A percentile compares a stretch with the other conserved stretches of the same genome.
phyloP scores from a whole-genome alignment of 2,329 filamentous ascomycete species.

The Talaromyces piceae region DNA sequence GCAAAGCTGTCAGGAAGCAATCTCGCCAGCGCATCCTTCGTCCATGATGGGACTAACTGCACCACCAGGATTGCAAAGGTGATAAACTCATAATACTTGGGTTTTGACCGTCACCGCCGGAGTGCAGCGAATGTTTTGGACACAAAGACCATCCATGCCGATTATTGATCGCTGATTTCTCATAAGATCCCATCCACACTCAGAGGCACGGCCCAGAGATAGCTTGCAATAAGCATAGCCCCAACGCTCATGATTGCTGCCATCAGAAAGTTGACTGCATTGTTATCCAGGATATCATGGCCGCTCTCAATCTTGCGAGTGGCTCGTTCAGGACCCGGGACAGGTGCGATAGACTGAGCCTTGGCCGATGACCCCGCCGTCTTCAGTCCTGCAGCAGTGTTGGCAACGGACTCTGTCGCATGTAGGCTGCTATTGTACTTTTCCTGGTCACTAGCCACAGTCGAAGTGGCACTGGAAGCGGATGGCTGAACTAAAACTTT shows the following conservation, averaged over 20 bases:
- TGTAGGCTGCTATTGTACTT: constrained; percentile 20
- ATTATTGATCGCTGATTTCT: background rate
- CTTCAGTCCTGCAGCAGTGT: constrained; percentile 18
- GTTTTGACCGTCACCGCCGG: background rate
- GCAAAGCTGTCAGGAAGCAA: background rate
- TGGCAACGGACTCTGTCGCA: constrained; percentile 21
- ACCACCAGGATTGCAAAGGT: too few species aligned
- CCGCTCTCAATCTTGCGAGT: constrained; percentile 61
- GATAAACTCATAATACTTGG: too few species aligned
- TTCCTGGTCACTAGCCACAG: constrained; percentile 12
- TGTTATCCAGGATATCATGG: constrained; percentile 78
- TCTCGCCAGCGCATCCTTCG: too few species aligned
- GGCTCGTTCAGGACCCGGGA: constrained; percentile 36
- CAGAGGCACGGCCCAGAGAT: constrained; percentile 23
- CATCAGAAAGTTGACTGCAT: constrained; percentile 92
- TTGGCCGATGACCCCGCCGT: constrained; percentile 13
- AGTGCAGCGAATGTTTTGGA: background rate
- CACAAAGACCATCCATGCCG: background rate
- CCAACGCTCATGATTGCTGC: constrained; percentile 71
- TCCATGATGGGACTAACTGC: too few species aligned
- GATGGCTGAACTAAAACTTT: constrained; percentile 43
- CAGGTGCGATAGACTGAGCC: constrained; percentile 7
- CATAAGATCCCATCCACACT: constrained; percentile 2
- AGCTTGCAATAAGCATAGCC: constrained; percentile 55
- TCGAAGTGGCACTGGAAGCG: constrained; percentile 18